These are phyloP conservation scores for Hypoxylon fragiforme DNA, from an alignment of 495 filamentous ascomycete species.

Conservation along the genomic window DNA sequence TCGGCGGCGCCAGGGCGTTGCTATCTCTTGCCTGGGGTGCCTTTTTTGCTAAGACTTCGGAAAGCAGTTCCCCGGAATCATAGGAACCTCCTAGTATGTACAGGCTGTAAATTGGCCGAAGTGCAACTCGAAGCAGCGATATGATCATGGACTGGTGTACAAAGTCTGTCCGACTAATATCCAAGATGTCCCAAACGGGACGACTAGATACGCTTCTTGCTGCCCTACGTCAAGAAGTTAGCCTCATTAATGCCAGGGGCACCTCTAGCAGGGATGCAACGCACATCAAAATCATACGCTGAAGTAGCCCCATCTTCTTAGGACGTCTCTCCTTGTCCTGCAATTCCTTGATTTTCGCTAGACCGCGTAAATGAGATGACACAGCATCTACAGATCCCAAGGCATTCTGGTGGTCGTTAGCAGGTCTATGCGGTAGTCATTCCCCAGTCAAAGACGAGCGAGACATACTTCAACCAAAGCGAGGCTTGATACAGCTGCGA, in stretches of 20 bases:
- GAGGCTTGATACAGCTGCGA: slow-evolving; percentile 43
- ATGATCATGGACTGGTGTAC: slow-evolving; percentile 40
- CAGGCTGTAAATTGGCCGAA: slow-evolving; percentile 38
- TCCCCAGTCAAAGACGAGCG: too few relatives aligned
- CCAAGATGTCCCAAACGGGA: slow-evolving; percentile 38
- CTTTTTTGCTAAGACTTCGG: slow-evolving; percentile 33
- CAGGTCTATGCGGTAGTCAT: slow-evolving; percentile 10
- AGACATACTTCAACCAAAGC: slow-evolving; percentile 47
- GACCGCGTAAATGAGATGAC: slow-evolving; percentile 34
- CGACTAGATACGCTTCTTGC: slow-evolving; percentile 34
- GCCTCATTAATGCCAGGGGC: slow-evolving; percentile 5
- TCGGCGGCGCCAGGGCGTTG: slow-evolving; percentile 27
- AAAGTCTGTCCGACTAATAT: slow-evolving; percentile 37
- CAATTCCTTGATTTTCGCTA: slow-evolving; percentile 37
- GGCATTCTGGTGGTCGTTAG: slow-evolving; percentile 27
- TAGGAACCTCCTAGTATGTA: slow-evolving; percentile 25
- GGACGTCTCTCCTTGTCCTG: slow-evolving; percentile 32
- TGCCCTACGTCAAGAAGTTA: slow-evolving; percentile 34
- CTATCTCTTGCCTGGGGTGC: slow-evolving; percentile 29
- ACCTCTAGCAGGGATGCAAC: slow-evolving; percentile 14
- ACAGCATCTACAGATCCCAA: slow-evolving; percentile 36
- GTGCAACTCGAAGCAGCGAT: slow-evolving; percentile 35
- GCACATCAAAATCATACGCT: slow-evolving; percentile 38
- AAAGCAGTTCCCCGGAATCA: slow-evolving; percentile 31
- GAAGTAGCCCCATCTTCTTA: slow-evolving; percentile 34